Evolutionary conservation across 2,329 filamentous ascomycete genomes (phyloP), one percentile per base, ranked within the genome.

Genomic region (Hypoxylon sp.): DNA sequence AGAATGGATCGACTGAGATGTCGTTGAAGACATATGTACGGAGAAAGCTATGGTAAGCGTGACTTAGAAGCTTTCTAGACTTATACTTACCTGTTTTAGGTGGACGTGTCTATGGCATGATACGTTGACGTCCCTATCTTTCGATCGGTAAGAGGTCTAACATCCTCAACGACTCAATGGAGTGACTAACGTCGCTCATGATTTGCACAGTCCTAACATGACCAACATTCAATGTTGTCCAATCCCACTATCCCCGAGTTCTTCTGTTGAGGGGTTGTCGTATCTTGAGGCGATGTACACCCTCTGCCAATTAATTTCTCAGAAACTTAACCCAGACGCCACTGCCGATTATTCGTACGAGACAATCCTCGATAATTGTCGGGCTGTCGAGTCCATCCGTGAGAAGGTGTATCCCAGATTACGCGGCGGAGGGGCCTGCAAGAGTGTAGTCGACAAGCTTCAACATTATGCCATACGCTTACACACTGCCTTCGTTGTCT

Each of bases 91-190:
- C 52, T 32, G 46, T 70, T 5, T 19, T 65, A 81, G 80, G 78
- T 87, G 89, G 89, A 89, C 87, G 3, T 89, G 87, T 70, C 83
- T 89, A 9, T 91, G 89, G 89, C 89, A 91, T 70, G 89, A 91
- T 62, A 90, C 87, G 5, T 79, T 91, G 19, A 89, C 88, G 0
- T 91, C 89, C 0, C 78, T 91, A 1, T 90, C 89, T 0, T 91
- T 91, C 75, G 89, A 91, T 72, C 82, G 89, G 85, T 87, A 79
- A 71, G 78, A 62, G 1, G 4, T 14, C 28, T 13, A 25, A 23
- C 53, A 19, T 23, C 23, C 6, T 9, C 9, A 43, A 21, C 4
- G 14, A 10, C 17, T 17, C 10, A 11, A 34, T 6, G 28, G 11
- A 36, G 0, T 36, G 56, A 51, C 53, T 36, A 9, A 28, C 49